Evolutionary conservation across 805 yeast genomes (phyloP).

Genomic region (Starmera quercuum): DNA sequence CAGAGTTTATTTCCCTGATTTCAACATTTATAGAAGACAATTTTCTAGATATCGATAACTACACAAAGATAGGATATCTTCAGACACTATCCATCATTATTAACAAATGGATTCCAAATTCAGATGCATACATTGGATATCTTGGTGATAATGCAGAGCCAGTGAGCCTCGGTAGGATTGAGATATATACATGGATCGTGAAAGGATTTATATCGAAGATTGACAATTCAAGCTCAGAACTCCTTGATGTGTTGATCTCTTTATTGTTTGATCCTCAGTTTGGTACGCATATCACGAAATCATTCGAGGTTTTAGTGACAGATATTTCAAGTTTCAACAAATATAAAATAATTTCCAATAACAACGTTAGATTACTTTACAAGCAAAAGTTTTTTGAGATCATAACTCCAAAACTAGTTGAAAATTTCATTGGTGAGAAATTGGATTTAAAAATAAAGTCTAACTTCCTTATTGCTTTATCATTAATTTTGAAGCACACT

Average conservation of each 20-base stretch:
- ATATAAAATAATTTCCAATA: slow-evolving; percentile 35
- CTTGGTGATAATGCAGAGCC: slow-evolving; percentile 1
- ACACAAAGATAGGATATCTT: slow-evolving; percentile 42
- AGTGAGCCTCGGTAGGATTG: slow-evolving; percentile 30
- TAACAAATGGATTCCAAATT: slow-evolving; percentile 41
- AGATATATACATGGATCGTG: slow-evolving; percentile 58
- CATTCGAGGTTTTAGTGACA: slow-evolving; percentile 58
- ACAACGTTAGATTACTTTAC: slow-evolving; percentile 60
- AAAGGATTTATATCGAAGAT: slow-evolving; percentile 62
- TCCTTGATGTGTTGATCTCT: slow-evolving; percentile 26
- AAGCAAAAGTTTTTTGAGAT: slow-evolving; percentile 72
- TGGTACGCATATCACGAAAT: slow-evolving; percentile 38
- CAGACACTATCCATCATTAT: slow-evolving; percentile 45
- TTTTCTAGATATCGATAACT: slow-evolving; percentile 6
- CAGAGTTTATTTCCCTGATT: slow-evolving; percentile 8
- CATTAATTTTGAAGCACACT: slow-evolving; percentile 58
- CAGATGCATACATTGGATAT: slow-evolving; percentile 1
- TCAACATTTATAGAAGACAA: slow-evolving; percentile 3
- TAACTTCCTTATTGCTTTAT: slow-evolving; percentile 56
- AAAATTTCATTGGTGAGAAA: slow-evolving; percentile 27
- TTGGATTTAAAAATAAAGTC: slow-evolving; percentile 28
- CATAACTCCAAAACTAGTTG: slow-evolving; percentile 48
- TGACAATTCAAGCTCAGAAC: slow-evolving; percentile 30
- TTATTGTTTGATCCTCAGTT: slow-evolving; percentile 23
- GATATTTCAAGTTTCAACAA: slow-evolving; percentile 57